phyloP scores from a whole-genome alignment of 345 rosid genomes.

The Rhodomyrtus tomentosa region DNA sequence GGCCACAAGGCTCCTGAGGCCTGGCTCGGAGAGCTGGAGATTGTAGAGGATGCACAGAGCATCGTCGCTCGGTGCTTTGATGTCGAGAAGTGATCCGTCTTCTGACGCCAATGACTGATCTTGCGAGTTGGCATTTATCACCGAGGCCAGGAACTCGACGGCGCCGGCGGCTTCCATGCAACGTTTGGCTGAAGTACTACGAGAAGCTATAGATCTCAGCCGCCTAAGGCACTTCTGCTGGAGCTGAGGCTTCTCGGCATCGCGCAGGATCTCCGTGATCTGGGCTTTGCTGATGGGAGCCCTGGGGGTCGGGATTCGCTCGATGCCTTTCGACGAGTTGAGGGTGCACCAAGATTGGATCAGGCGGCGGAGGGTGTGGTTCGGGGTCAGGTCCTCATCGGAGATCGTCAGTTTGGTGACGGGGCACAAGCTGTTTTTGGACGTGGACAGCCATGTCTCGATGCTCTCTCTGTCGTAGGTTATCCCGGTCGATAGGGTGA shows the following conservation, averaged over 20 bases:
- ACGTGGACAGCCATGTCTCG: conserved; percentile 6
- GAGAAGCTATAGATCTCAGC: conserved; percentile 43
- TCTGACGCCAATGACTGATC: background rate
- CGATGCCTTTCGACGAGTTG: conserved; percentile 69
- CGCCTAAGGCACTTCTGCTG: conserved; percentile 41
- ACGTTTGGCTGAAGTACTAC: conserved; percentile 42
- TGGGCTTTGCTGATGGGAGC: conserved; percentile 48
- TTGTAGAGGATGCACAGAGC: conserved; percentile 55
- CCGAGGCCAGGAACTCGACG: conserved; percentile 46
- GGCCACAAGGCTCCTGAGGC: conserved; percentile 40
- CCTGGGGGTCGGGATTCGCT: conserved; percentile 85
- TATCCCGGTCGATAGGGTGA: conserved; percentile 10
- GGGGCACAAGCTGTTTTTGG: conserved; percentile 8
- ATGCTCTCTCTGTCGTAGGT: conserved; percentile 15
- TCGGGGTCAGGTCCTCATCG: conserved; percentile 47
- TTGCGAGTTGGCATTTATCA: conserved; percentile 11
- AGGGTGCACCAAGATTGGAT: conserved; percentile 93
- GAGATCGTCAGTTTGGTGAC: conserved; percentile 53
- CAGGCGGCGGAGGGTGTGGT: conserved; percentile 73
- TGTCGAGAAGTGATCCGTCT: conserved; percentile 1
- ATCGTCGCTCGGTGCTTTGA: conserved; percentile 30
- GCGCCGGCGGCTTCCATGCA: conserved; percentile 67
- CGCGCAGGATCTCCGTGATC: conserved; percentile 37
- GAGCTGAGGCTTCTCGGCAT: conserved; percentile 34
- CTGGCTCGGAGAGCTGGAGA: conserved; percentile 52